Percentiles rank a stretch among this genome's conserved stretches.
These are phyloP conservation scores for Talinum fruticosum DNA, from an alignment of 148 eudicot genomes.

Conservation along the genomic window DNA sequence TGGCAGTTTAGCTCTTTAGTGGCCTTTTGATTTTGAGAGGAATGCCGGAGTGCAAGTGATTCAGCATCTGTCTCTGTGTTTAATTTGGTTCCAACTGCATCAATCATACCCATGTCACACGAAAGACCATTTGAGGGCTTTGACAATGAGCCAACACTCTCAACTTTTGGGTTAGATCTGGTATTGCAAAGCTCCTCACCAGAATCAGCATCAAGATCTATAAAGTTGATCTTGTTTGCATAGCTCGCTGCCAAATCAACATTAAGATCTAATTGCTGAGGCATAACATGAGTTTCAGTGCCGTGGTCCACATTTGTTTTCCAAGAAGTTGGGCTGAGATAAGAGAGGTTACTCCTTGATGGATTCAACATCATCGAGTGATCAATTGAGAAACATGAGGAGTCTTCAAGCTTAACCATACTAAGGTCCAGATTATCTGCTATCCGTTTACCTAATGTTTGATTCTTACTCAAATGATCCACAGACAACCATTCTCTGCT, in stretches of 20 bases:
- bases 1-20: no score
- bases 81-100: constrained; percentile 18
- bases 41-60: no score
- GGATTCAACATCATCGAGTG: constrained; percentile 20
- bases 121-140: constrained; percentile 8
- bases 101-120: constrained; percentile 17
- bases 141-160: constrained; percentile 6
- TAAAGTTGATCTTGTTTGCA: constrained; percentile 14
- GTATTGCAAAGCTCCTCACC: constrained; percentile 23
- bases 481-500: constrained; percentile 9
- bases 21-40: no score
- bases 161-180: constrained; percentile 18
- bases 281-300: constrained; percentile 10
- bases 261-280: constrained; percentile 15
- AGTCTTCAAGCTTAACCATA: constrained; percentile 36
- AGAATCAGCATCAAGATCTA: constrained; percentile 38
- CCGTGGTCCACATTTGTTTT: not conserved
- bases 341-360: constrained; percentile 22
- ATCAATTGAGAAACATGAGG: constrained; percentile 26
- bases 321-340: constrained; percentile 17
- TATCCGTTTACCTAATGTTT: constrained; percentile 11
- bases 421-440: constrained; percentile 48
- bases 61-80: constrained; percentile 1
- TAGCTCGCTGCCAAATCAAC: not conserved
- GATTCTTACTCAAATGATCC: constrained; percentile 13